phyloP scores from a whole-genome alignment of 2,329 filamentous ascomycete species.

The Fonsecaea pugnacius region DNA sequence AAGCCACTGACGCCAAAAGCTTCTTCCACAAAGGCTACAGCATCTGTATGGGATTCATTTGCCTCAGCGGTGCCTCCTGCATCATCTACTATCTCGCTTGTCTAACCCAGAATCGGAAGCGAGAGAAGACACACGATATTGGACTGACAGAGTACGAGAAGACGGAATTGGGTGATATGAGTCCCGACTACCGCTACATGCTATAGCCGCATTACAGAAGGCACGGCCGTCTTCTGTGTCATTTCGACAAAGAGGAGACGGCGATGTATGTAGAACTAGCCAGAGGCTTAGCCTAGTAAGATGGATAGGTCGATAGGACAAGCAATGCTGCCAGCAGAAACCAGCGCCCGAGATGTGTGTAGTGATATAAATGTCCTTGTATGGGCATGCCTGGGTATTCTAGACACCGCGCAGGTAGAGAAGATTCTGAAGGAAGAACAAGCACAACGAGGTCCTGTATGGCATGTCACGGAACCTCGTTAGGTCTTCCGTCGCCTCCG shows the following conservation, averaged over 20 bases:
- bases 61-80: conserved; percentile 40
- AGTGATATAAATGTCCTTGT: too few species aligned
- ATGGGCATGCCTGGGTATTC: too few species aligned
- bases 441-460: too few species aligned
- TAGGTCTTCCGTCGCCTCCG: too few species aligned
- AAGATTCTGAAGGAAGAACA: too few species aligned
- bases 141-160: conserved; percentile 39
- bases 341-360: too few species aligned
- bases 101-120: conserved; percentile 47
- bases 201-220: conserved; percentile 12
- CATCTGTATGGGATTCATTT: conserved; percentile 38
- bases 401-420: too few species aligned
- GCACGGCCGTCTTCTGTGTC: neutral
- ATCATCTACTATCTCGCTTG: conserved; percentile 45
- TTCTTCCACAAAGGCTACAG: conserved; percentile 39
- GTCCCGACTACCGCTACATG: conserved; percentile 37
- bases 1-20: conserved; percentile 42
- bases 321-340: neutral
- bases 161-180: conserved; percentile 37
- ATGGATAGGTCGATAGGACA: neutral
- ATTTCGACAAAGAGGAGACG: neutral
- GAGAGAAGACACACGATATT: conserved; percentile 41
- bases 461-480: too few species aligned
- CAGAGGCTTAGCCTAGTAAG: too few species aligned
- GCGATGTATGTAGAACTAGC: too few species aligned